Percentiles rank a stretch among this genome's conserved stretches.
phyloP scores from a whole-genome alignment of 73 alveolate genomes.

The Uronychia setigera region DNA sequence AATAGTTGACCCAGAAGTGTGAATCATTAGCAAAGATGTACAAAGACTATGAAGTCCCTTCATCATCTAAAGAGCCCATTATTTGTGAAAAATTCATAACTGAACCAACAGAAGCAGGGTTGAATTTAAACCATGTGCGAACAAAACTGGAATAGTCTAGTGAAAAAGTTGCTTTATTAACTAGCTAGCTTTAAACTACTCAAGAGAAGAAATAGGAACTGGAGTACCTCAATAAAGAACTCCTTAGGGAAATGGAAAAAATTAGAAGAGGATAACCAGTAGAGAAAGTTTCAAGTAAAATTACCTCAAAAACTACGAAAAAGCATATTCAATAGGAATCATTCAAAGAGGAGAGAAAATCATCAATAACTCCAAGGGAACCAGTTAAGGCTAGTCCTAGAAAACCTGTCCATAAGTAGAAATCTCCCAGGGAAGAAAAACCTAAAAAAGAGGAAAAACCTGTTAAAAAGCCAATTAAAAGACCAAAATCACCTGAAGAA shows the following conservation, averaged over 20 bases:
- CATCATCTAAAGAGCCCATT: not conserved
- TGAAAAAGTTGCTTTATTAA: not conserved
- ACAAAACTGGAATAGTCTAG: not conserved
- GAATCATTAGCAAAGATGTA: no score
- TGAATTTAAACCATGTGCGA: not conserved
- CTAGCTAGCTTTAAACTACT: not conserved
- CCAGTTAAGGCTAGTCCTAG: no score
- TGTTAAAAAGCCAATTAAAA: no score
- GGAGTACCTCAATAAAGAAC: not conserved
- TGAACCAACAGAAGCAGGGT: not conserved
- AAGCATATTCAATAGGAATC: no score
- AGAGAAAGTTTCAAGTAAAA: not conserved
- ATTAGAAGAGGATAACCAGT: not conserved
- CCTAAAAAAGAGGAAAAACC: not conserved
- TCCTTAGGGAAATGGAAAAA: not conserved
- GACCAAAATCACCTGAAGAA: no score
- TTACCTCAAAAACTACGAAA: no score
- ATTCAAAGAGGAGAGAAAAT: no score
- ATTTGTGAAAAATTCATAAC: not conserved
- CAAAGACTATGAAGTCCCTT: no score
- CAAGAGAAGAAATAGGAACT: not conserved
- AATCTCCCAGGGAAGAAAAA: not conserved
- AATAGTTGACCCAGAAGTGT: no score
- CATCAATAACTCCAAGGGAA: no score
- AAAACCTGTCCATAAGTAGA: not conserved